A percentile compares a stretch with the other conserved stretches of the same genome.
Evolutionary conservation across 2,329 filamentous ascomycete genomes (phyloP).

Genomic region (Xylariaceae sp.): DNA sequence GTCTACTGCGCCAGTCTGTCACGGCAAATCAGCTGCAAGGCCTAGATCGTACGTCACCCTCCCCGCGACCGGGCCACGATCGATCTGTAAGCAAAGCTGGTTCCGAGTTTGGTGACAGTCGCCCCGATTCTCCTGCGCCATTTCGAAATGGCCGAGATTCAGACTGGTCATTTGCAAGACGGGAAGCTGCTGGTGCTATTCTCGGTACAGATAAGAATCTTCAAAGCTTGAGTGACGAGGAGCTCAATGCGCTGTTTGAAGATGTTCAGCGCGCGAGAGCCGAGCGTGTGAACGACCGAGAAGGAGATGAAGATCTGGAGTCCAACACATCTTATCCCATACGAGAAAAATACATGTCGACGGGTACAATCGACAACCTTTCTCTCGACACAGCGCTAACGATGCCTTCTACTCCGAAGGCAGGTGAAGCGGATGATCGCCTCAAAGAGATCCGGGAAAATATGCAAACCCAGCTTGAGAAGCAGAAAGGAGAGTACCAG

Average conservation of each 20-base stretch:
- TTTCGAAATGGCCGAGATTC: constrained; percentile 74
- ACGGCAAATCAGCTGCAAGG: constrained; percentile 63
- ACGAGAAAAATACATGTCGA: constrained; percentile 94
- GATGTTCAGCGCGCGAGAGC: constrained; percentile 89
- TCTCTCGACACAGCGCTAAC: constrained; percentile 93
- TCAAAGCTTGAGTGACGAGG: constrained; percentile 85
- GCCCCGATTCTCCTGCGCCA: constrained; percentile 78
- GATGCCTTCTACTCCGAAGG: constrained; percentile 88
- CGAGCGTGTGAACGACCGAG: constrained; percentile 69
- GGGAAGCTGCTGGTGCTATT: constrained; percentile 90
- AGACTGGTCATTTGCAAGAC: constrained; percentile 91
- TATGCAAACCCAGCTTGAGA: constrained; percentile 81
- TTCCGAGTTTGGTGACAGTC: constrained; percentile 77
- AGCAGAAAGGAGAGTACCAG: constrained; percentile 81
- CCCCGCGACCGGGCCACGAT: constrained; percentile 71
- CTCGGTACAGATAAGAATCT: constrained; percentile 92
- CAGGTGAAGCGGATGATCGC: constrained; percentile 74
- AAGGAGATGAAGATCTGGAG: constrained; percentile 87
- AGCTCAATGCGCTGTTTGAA: constrained; percentile 90
- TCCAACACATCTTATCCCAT: constrained; percentile 85
- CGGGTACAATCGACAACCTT: constrained; percentile 92
- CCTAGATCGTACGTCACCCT: constrained; percentile 60
- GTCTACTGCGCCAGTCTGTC: constrained; percentile 81
- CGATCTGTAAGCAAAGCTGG: constrained; percentile 76
- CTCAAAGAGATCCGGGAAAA: constrained; percentile 77